A percentile compares a stretch with the other conserved stretches of the same genome.
phyloP scores from a whole-genome alignment of 345 rosid genomes.

The Cochlearia excelsa region DNA sequence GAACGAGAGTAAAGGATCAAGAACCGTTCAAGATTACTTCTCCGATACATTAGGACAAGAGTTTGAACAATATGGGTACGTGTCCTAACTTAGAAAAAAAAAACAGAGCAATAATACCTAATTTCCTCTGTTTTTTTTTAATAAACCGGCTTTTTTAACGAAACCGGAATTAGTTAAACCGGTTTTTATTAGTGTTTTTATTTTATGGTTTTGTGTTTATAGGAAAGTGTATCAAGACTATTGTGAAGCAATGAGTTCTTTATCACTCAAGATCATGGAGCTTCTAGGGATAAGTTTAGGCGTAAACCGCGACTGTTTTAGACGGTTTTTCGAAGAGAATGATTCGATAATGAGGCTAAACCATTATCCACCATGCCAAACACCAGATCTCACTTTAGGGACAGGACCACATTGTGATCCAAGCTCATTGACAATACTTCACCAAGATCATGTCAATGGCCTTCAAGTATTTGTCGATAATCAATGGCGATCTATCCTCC shows the following conservation, averaged over 20 bases:
- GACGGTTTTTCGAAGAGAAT: constrained; percentile 65
- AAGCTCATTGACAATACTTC: constrained; percentile 89
- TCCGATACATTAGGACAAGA: constrained; percentile 57
- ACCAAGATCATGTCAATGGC: constrained; percentile 88
- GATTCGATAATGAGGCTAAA: constrained; percentile 96
- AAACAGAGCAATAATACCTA: background rate
- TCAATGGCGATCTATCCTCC: constrained; percentile 69
- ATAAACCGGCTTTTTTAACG: background rate
- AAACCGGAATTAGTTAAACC: background rate
- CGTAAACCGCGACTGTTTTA: constrained; percentile 48
- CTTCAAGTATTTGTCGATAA: constrained; percentile 85
- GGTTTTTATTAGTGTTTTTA: background rate
- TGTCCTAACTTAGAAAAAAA: constrained; percentile 10
- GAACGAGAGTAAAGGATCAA: constrained; percentile 40
- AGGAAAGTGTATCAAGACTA: constrained; percentile 76
- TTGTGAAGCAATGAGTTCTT: constrained; percentile 73
- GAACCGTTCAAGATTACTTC: constrained; percentile 54
- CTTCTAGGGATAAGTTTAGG: constrained; percentile 78
- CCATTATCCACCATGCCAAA: constrained; percentile 88
- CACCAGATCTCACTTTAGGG: constrained; percentile 84
- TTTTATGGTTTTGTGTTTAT: constrained; percentile 13
- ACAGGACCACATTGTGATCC: constrained; percentile 99
- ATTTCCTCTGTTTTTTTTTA: constrained; percentile 17
- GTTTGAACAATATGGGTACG: constrained; percentile 64
- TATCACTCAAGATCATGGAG: constrained; percentile 88